Evolutionary conservation across 2,329 filamentous ascomycete genomes (phyloP), one percentile per base, ranked within the genome.

Genomic region (Uncinocarpus reesii): DNA sequence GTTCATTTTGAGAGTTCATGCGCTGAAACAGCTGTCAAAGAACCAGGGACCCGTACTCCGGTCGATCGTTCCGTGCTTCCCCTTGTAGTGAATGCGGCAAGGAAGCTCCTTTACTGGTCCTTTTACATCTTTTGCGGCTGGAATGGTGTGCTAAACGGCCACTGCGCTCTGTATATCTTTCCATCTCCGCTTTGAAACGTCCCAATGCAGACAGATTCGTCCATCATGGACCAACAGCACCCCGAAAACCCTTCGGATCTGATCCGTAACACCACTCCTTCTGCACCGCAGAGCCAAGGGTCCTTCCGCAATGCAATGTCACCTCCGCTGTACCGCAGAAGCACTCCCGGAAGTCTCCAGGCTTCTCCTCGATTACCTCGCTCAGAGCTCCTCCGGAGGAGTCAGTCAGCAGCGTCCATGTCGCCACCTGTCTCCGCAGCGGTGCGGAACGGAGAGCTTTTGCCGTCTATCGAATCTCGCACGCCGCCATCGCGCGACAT

Each of bases 401-500:
- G 56, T 48, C 65, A 57, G 21, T 61, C 63, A 5, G 65, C 62
- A 7, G 55, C 61, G 11, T 69, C 67, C 1, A 67, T 68, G 62
- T 69, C 67, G 26, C 67, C 67, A 42, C 64, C 66, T 2, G 36
- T 63, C 49, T 49, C 59, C 18, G 47, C 58, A 2, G 40, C 50
- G 18, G 52, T 58, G 40, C 58, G 53, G 7, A 54, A 58, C 35
- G 60, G 58, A 46, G 64, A 67, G 32, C 42, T 46, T 13, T 26
- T 40, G 24, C 20, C 32, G 16, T 44, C 47, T 6, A 47, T 63
- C 47, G 74, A 78, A 57, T 54, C 59, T 23, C 72, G 76, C 44
- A 55, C 66, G 16, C 66, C 90, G 41, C 89, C 89, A 6, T 72
- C 80, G 48, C 78, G 76, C 53, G 71, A 80, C 52, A 80, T 94